Conservation (phyloP, 2,329 filamentous ascomycete species). For the Tothia fuscella region DNA sequence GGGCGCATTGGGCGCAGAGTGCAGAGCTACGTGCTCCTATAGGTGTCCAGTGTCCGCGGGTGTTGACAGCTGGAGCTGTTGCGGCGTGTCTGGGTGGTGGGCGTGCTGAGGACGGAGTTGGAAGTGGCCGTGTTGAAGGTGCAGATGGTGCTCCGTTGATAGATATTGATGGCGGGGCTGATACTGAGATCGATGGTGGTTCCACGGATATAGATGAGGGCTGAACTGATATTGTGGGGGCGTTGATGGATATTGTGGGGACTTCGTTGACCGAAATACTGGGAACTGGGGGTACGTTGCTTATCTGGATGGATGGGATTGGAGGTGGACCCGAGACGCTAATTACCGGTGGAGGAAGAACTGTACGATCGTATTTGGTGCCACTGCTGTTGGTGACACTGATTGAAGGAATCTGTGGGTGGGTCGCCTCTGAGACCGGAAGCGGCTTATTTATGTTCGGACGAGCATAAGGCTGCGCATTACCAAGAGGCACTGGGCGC, state of each 20-base stretch:
- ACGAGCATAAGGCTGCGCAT: neutral
- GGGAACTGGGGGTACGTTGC: slow-evolving; percentile 15
- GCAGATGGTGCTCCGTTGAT: slow-evolving; percentile 9
- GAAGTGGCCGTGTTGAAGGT: slow-evolving; percentile 37
- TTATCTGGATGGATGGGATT: slow-evolving; percentile 12
- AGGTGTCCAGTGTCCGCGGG: slow-evolving; percentile 22
- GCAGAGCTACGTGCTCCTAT: slow-evolving; percentile 45
- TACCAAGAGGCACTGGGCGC: neutral
- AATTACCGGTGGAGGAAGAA: slow-evolving; percentile 31
- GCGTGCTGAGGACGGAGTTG: slow-evolving; percentile 27
- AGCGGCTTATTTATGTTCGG: slow-evolving; percentile 1
- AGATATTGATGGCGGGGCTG: neutral
- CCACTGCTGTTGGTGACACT: neutral
- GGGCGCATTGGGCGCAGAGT: slow-evolving; percentile 70
- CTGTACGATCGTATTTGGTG: too few relatives aligned
- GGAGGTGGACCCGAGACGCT: slow-evolving; percentile 34
- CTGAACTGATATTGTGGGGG: too few relatives aligned
- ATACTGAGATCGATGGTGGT: neutral
- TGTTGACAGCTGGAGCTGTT: slow-evolving; percentile 21
- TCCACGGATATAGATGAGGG: slow-evolving; percentile 4
- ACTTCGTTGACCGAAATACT: slow-evolving; percentile 11
- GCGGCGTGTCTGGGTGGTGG: slow-evolving; percentile 29
- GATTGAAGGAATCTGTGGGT: neutral
- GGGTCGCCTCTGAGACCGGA: too few relatives aligned
- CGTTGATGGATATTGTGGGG: slow-evolving; percentile 21